Evolutionary conservation across 805 yeast genomes (phyloP).

Genomic region (Kockiozyma suomiensis): DNA sequence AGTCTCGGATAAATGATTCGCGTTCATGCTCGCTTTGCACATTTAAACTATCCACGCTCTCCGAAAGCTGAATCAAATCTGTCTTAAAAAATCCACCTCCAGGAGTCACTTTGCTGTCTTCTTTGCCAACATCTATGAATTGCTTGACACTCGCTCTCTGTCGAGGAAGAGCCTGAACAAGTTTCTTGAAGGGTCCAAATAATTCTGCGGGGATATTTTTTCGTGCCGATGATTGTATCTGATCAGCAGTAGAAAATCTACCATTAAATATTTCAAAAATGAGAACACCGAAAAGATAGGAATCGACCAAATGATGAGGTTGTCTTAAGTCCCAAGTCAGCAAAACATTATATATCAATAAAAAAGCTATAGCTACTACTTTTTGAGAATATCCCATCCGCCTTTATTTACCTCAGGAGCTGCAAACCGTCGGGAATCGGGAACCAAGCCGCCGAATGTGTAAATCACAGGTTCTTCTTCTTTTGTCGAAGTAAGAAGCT

Average conservation of each 20-base stretch:
- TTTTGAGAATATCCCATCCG: slow-evolving; percentile 48
- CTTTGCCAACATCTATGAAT: slow-evolving; percentile 37
- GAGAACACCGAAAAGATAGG: slow-evolving; percentile 64
- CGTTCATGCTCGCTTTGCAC: slow-evolving; percentile 59
- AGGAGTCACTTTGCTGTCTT: slow-evolving; percentile 20
- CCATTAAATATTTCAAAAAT: slow-evolving; percentile 52
- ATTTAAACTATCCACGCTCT: slow-evolving; percentile 58
- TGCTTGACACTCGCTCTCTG: slow-evolving; percentile 45
- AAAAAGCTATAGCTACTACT: neutral
- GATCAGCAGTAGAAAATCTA: slow-evolving; percentile 22
- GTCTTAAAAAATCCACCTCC: slow-evolving; percentile 43
- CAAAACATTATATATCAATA: neutral
- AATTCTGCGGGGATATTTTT: slow-evolving; percentile 46
- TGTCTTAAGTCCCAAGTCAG: slow-evolving; percentile 36
- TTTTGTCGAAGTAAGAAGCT: slow-evolving; percentile 56
- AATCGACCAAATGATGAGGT: slow-evolving; percentile 50
- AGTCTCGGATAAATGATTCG: slow-evolving; percentile 48
- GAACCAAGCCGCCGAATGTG: slow-evolving; percentile 43
- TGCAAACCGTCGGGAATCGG: slow-evolving; percentile 41
- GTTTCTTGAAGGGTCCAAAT: slow-evolving; percentile 46
- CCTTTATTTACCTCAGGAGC: slow-evolving; percentile 58
- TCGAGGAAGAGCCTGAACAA: slow-evolving; percentile 47
- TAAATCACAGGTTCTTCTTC: slow-evolving; percentile 47
- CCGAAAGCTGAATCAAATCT: slow-evolving; percentile 55
- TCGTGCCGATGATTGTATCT: slow-evolving; percentile 32